Percentiles rank a stretch among this genome's conserved stretches.
Evolutionary conservation across 2,329 filamentous ascomycete genomes (phyloP).

Genomic region (Aspergillus tamarii): DNA sequence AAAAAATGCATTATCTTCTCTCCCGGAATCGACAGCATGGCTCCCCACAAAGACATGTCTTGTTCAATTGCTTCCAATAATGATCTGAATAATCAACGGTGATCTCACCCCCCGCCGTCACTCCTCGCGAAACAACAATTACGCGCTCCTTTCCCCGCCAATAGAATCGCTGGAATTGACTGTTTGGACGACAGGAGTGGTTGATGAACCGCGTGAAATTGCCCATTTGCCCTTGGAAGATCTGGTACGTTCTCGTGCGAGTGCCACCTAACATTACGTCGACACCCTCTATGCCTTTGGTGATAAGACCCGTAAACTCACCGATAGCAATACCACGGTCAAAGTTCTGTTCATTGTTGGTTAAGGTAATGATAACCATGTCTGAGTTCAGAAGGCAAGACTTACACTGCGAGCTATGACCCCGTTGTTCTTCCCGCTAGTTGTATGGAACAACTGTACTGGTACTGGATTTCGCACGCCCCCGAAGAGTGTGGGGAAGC

Average conservation of each 20-base stretch:
- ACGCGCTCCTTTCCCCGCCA: conserved; percentile 61
- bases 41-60: conserved; percentile 59
- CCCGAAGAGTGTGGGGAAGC: conserved; percentile 58
- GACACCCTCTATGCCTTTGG: conserved; percentile 54
- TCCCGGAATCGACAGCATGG: conserved; percentile 46
- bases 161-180: conserved; percentile 60
- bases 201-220: conserved; percentile 65
- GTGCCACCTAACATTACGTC: conserved; percentile 59
- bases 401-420: conserved; percentile 38
- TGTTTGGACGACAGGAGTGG: conserved; percentile 61
- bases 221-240: conserved; percentile 58
- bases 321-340: conserved; percentile 57
- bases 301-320: conserved; percentile 60
- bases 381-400: not conserved
- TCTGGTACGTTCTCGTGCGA: conserved; percentile 51
- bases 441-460: conserved; percentile 58
- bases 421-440: conserved; percentile 59
- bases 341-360: conserved; percentile 42
- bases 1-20: not conserved
- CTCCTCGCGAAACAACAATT: conserved; percentile 59
- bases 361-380: not conserved
- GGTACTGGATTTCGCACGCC: conserved; percentile 46
- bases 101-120: conserved; percentile 57
- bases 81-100: conserved; percentile 63
- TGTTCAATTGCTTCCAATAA: conserved; percentile 61